Evolutionary conservation across 192 early-diverging fungal genomes (phyloP), one percentile per base, ranked within the genome.

Genomic region (Coemansia sp.): DNA sequence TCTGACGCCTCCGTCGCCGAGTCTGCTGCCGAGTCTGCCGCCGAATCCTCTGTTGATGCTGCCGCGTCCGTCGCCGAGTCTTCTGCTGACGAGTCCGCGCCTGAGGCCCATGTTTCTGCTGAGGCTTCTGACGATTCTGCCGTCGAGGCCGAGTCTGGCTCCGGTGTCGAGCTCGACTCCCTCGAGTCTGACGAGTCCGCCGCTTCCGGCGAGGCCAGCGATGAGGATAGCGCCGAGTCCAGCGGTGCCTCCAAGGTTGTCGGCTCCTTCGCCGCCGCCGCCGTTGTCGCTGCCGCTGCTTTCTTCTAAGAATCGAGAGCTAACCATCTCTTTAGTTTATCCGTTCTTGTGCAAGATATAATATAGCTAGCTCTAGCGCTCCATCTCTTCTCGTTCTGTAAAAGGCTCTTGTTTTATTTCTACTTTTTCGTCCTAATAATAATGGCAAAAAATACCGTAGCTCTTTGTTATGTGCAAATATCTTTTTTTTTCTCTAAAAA

Each of bases 211-310:
- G 29, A 33, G 29, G 61, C 62, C 46, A 25, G 46, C 52, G 57
- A 46, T 7, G 49, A 53, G 23, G 28, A 30, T 7, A 25, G 23
- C 7, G 58, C 57, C 63, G 18, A 57, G 58, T 59, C 43, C 64
- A 73, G 59, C 71, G 73, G 65, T 52, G 77, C 77, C 43, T 61
- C 61, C 68, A 66, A 70, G 68, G 45, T 71, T 49, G 68, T 57
- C 59, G 56, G 68, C 65, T 70, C 65, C 20, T 25, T 64, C 20
- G 71, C 66, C n/a, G 77, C 77, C 29, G 73, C 56, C 48, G 71
- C 61, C 34, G 68, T 58, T 58, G 46, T 71, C 34, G 77, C 66
- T 43, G 68, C 61, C 52, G 77, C 77, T 35, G 71, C 77, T 26
- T 46, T 80, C 49, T 80, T 74, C 77, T 80, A 74, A 74, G 58